Percentiles rank a stretch among this genome's conserved stretches.
These are phyloP conservation scores for Elongisporangium senticosum DNA, from an alignment of 352 stramenopile species.

Conservation along the genomic window DNA sequence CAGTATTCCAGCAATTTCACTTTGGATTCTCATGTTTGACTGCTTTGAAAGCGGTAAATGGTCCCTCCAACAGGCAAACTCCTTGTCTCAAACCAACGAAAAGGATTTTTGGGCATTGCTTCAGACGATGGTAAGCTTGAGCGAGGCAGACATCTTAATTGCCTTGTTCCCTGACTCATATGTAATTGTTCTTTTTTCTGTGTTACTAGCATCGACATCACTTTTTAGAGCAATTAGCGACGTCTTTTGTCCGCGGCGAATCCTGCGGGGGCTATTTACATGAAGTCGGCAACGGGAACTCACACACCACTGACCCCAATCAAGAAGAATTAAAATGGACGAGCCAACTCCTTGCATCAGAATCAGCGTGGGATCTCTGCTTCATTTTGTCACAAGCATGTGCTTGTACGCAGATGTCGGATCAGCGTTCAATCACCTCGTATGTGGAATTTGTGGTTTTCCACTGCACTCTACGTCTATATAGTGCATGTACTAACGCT, in stretches of 20 bases:
- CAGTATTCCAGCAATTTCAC: slow-evolving; percentile 31
- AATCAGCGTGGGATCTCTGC: slow-evolving; percentile 17
- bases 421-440: background rate
- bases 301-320: background rate
- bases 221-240: slow-evolving; percentile 31
- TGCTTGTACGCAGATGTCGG: background rate
- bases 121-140: slow-evolving; percentile 28
- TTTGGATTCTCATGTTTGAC: slow-evolving; percentile 54
- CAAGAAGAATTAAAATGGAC: slow-evolving; percentile 5
- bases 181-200: background rate
- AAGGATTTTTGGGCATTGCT: slow-evolving; percentile 53
- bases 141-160: background rate
- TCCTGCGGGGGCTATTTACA: slow-evolving; percentile 38
- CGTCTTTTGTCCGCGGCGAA: slow-evolving; percentile 29
- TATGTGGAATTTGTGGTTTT: background rate
- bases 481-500: background rate
- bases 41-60: slow-evolving; percentile 25
- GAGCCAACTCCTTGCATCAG: slow-evolving; percentile 14
- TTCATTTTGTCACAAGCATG: slow-evolving; percentile 7
- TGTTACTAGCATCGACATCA: slow-evolving; percentile 14
- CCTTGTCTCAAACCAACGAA: slow-evolving; percentile 14
- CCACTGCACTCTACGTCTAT: too few relatives aligned
- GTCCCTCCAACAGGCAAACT: slow-evolving; percentile 13
- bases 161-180: background rate
- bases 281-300: slow-evolving; percentile 11